phyloP scores from a whole-genome alignment of 768 basidiomycete species.

The Leccinum uliginosum region DNA sequence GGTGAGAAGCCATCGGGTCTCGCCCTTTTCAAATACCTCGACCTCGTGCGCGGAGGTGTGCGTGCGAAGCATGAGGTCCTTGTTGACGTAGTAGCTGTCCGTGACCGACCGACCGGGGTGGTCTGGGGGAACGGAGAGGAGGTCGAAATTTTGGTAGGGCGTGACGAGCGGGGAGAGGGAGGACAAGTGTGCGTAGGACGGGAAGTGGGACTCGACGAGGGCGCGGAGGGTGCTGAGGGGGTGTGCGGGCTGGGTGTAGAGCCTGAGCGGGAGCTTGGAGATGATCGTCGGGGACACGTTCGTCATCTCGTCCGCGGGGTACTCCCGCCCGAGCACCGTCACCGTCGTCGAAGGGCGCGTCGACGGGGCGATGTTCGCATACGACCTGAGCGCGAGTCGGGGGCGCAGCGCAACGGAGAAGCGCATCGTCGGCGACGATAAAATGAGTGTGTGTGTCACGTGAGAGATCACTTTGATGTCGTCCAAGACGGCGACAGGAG shows the following conservation, averaged over 20 bases:
- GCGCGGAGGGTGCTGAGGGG: conserved; percentile 82
- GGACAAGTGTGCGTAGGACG: conserved; percentile 65
- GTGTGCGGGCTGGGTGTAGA: conserved; percentile 75
- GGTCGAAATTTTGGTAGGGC: conserved; percentile 91
- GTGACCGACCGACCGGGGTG: conserved; percentile 89
- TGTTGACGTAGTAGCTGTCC: conserved; percentile 96
- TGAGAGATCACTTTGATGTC: conserved; percentile 12
- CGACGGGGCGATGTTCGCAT: conserved; percentile 9
- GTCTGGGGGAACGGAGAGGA: conserved; percentile 88
- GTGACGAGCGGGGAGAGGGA: conserved; percentile 88
- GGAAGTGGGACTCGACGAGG: conserved; percentile 82
- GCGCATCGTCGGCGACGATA: not conserved
- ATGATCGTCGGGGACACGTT: conserved; percentile 86
- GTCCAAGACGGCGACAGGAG: conserved; percentile 9
- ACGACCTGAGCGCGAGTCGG: conserved; percentile 5
- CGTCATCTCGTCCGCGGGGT: conserved; percentile 72
- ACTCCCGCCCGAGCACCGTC: conserved; percentile 58
- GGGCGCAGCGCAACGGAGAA: not conserved
- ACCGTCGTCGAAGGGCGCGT: conserved; percentile 26
- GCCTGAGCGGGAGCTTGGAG: conserved; percentile 67
- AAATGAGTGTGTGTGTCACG: conserved; percentile 2
- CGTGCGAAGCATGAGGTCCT: conserved; percentile 86
- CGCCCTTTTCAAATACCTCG: conserved; percentile 74
- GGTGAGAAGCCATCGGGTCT: conserved; percentile 83
- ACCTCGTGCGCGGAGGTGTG: conserved; percentile 99